phyloP scores from a whole-genome alignment of 208 protist species.

The Willaertia magna region DNA sequence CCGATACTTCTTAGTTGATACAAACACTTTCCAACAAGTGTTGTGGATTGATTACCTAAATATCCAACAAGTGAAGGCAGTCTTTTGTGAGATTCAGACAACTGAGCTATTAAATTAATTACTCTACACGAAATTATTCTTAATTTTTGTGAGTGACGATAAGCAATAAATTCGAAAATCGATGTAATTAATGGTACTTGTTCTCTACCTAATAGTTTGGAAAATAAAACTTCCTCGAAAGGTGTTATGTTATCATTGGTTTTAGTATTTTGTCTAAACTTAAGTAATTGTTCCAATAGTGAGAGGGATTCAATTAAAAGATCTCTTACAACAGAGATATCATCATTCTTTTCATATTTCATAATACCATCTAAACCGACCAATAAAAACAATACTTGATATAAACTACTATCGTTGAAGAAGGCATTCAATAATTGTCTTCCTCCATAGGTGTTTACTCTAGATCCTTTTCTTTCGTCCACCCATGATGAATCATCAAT shows the following conservation, averaged over 20 bases:
- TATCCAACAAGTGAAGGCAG: background rate
- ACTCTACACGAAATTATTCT: background rate
- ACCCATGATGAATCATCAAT: background rate
- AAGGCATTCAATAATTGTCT: background rate
- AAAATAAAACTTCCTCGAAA: background rate
- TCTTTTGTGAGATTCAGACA: background rate
- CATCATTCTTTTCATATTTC: background rate
- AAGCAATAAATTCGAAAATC: background rate
- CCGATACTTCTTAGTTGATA: background rate
- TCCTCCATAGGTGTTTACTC: background rate
- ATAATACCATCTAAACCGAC: background rate
- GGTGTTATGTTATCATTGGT: background rate
- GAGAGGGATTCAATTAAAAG: background rate
- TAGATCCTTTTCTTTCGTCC: background rate
- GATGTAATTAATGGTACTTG: background rate
- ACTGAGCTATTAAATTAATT: background rate
- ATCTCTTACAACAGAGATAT: background rate
- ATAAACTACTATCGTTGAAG: background rate
- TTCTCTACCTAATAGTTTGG: background rate
- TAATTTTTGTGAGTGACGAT: background rate
- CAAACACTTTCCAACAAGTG: background rate
- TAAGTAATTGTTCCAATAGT: background rate
- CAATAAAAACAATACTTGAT: constrained; percentile 1
- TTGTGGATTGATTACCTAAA: background rate
- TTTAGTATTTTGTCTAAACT: background rate